Base-by-base conservation (phyloP, 1,284 basidiomycete species). In the Pseudozyma sp. region DNA sequence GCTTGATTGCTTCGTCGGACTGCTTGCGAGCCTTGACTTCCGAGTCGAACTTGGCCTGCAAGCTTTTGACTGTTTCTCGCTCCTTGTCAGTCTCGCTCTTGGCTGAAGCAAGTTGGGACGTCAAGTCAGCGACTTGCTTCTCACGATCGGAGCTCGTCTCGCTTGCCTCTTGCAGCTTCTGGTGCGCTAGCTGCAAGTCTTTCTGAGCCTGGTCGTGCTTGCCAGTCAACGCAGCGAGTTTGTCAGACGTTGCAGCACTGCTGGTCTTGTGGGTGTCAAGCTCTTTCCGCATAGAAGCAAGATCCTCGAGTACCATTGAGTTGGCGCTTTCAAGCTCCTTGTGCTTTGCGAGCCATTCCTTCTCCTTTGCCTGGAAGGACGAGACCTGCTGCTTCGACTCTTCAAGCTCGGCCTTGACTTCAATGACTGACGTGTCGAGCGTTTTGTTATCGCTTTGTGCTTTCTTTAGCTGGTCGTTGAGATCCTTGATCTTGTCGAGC, bases 271-370 rank as follows among this genome's bases (percentile, higher is more conserved):
- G 54, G 1, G 49, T 48, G 37, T 45, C 52, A 35, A 70, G n/a
- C 46, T 70, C 58, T n/a, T 48, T 29, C 1, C 54, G 61, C 45
- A 65, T n/a, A 10, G 50, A 17, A 40, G 61, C 48, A 16, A 57
- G 42, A 7, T 70, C 62, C 14, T 60, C 54, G 30, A 60, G 54
- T 6, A 52, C 50, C 42, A 54, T 54, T 11, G 57, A 42, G n/a
- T 64, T 45, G 50, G 30, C 45, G 11, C 42, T 44, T 46, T 70
- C 61, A 34, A 65, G 54, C 46, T 70, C 68, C 42, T 70, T 64
- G 17, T 61, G 68, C 50, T 70, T 61, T 5, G 57, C 44, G 16
- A 61, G 53, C 54, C 34, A 54, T 7, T 65, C 68, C 37, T 65
- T 65, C 50, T 65, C 50, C 53, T 67, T 63, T 11, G 33, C 35